These are phyloP conservation scores for Talaromyces marneffei DNA, from an alignment of 2,329 filamentous ascomycete species.

Conservation along the genomic window DNA sequence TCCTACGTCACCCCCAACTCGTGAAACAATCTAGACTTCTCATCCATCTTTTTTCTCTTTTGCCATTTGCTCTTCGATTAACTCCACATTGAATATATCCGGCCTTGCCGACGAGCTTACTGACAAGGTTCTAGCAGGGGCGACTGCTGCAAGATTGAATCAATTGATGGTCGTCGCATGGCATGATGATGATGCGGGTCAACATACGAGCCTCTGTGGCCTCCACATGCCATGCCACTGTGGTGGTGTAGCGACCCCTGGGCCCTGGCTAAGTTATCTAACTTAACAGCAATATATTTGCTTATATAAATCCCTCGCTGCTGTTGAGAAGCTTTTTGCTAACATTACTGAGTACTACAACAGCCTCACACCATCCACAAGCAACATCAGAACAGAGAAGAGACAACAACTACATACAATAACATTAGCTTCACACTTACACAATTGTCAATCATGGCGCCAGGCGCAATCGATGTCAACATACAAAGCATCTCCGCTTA, in stretches of 20 bases:
- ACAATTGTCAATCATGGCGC: not conserved
- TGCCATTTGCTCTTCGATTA: not conserved
- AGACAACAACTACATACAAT: not conserved
- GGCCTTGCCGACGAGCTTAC: not conserved
- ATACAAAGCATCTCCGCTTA: slow-evolving; percentile 58
- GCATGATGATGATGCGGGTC: slow-evolving; percentile 1
- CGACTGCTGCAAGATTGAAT: not conserved
- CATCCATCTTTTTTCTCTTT: not conserved
- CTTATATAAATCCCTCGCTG: not conserved
- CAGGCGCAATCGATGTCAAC: slow-evolving; percentile 21
- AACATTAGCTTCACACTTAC: not conserved
- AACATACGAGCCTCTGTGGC: not conserved
- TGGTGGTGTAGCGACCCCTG: not conserved
- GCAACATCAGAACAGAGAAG: not conserved
- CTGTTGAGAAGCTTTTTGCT: not conserved
- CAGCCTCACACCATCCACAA: not conserved
- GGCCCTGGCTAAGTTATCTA: not conserved
- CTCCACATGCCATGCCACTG: not conserved
- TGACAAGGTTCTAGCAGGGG: not conserved
- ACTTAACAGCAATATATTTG: not conserved
- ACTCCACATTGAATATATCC: not conserved
- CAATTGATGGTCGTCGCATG: not conserved
- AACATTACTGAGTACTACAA: not conserved
- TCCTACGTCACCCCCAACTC: not conserved
- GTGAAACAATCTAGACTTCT: not conserved